Percentiles rank a stretch among this genome's conserved stretches.
These are phyloP conservation scores for Micractinium sp. DNA, from an alignment of 139 green algal species.

Conservation along the genomic window DNA sequence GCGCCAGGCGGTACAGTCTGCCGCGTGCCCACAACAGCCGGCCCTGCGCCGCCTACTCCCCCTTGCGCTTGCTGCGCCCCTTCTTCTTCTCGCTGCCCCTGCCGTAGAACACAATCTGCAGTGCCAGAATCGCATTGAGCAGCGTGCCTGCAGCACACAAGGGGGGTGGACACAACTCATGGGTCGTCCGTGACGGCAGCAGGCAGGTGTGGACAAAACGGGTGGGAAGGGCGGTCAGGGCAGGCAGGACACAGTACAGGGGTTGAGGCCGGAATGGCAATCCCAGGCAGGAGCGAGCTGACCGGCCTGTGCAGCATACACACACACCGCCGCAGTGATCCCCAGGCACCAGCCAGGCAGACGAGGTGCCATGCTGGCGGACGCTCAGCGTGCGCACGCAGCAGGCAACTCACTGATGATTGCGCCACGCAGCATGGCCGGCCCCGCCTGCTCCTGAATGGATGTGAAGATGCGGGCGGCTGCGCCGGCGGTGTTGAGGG, in stretches of 20 bases:
- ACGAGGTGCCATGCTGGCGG: too few relatives aligned
- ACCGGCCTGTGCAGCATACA: too few relatives aligned
- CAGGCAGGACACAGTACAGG: too few relatives aligned
- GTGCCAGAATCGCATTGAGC: constrained; percentile 41
- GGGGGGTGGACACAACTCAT: too few relatives aligned
- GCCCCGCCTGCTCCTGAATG: constrained; percentile 66
- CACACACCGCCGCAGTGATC: too few relatives aligned
- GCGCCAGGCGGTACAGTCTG: neutral
- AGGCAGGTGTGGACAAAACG: neutral
- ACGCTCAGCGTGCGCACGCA: too few relatives aligned
- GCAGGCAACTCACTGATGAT: constrained; percentile 62
- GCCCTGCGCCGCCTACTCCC: neutral
- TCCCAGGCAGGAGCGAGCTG: too few relatives aligned
- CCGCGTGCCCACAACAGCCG: too few relatives aligned
- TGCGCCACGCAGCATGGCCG: constrained; percentile 77
- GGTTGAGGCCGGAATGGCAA: too few relatives aligned
- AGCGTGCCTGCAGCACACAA: constrained; percentile 25
- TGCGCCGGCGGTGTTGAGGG: constrained; percentile 70
- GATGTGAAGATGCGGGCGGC: constrained; percentile 80
- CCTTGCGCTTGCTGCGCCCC: neutral
- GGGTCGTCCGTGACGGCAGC: neutral
- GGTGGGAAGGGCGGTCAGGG: too few relatives aligned
- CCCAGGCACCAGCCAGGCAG: too few relatives aligned
- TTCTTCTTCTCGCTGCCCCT: constrained; percentile 1
- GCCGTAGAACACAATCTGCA: constrained; percentile 44